Conservation (phyloP, 2,329 filamentous ascomycete genomes). For the Pseudopyricularia cyperi region DNA sequence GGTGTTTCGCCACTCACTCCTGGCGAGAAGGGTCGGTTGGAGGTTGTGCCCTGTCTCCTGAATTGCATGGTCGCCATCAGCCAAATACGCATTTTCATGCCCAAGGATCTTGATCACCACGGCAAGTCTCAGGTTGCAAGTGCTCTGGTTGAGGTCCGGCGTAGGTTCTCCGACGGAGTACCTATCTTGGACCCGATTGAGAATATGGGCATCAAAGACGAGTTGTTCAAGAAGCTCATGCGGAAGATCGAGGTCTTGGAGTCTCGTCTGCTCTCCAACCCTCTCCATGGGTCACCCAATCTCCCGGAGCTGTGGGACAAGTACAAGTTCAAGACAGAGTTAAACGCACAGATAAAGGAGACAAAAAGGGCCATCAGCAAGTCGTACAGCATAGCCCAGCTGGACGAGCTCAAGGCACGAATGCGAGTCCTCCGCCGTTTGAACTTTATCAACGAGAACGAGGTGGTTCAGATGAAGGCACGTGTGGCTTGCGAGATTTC, state of each 20-base stretch:
- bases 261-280: conserved; percentile 76
- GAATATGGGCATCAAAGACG: conserved; percentile 89
- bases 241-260: conserved; percentile 96
- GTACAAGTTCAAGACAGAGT: conserved; percentile 67
- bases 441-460: conserved; percentile 88
- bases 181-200: conserved; percentile 85
- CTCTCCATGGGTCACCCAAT: conserved; percentile 79
- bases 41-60: conserved; percentile 75
- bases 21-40: conserved; percentile 54
- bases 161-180: conserved; percentile 84
- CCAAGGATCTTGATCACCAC: conserved; percentile 58
- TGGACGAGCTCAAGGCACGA: conserved; percentile 91
- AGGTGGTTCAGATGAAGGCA: conserved; percentile 93
- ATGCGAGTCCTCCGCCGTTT: conserved; percentile 90
- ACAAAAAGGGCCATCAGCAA: conserved; percentile 78
- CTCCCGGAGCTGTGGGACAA: conserved; percentile 76
- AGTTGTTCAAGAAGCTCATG: conserved; percentile 84
- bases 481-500: conserved; percentile 97
- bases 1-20: conserved; percentile 54
- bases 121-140: conserved; percentile 56
- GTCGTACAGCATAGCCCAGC: conserved; percentile 77
- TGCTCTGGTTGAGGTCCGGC: conserved; percentile 63
- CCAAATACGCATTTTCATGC: conserved; percentile 72
- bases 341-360: conserved; percentile 69
- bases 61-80: conserved; percentile 76